phyloP scores from a whole-genome alignment of 2,329 filamentous ascomycete genomes.

The Apiospora phragmitis region DNA sequence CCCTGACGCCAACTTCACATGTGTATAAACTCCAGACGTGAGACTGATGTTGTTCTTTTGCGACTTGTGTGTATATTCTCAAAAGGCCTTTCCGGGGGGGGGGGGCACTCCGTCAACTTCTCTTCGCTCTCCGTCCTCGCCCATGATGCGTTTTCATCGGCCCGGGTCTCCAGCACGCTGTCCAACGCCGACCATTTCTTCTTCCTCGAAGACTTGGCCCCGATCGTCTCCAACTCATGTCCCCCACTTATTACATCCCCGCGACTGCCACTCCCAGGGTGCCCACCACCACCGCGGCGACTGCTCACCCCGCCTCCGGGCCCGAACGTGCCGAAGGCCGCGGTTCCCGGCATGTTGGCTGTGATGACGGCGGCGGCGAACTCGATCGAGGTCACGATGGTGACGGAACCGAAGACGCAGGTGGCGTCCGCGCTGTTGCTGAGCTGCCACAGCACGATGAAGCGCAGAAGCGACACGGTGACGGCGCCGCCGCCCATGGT shows the following conservation, averaged over 20 bases:
- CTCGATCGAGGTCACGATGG: constrained; percentile 32
- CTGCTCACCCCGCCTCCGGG: neutral
- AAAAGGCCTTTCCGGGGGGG: neutral
- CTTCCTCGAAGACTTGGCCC: neutral
- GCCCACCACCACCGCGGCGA: neutral
- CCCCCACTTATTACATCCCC: neutral
- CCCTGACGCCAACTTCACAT: too few relatives aligned
- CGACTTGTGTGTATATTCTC: neutral
- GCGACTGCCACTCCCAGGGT: neutral
- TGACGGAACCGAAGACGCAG: constrained; percentile 32
- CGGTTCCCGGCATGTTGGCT: constrained; percentile 32
- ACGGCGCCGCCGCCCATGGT: constrained; percentile 31
- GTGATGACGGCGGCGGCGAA: constrained; percentile 33
- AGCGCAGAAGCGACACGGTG: constrained; percentile 37
- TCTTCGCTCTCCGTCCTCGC: neutral
- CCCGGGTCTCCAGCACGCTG: neutral
- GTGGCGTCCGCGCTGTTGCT: constrained; percentile 26
- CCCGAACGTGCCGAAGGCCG: constrained; percentile 23
- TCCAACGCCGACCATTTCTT: neutral
- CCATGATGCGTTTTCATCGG: neutral
- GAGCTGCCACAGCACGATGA: constrained; percentile 44
- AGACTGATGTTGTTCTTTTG: neutral
- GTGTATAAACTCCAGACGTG: too few relatives aligned
- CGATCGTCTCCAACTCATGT: neutral
- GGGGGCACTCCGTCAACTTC: neutral